Evolutionary conservation across 306 rosid species (phyloP), one percentile per base, ranked within the genome.

Genomic region (Coriaria nepalensis): DNA sequence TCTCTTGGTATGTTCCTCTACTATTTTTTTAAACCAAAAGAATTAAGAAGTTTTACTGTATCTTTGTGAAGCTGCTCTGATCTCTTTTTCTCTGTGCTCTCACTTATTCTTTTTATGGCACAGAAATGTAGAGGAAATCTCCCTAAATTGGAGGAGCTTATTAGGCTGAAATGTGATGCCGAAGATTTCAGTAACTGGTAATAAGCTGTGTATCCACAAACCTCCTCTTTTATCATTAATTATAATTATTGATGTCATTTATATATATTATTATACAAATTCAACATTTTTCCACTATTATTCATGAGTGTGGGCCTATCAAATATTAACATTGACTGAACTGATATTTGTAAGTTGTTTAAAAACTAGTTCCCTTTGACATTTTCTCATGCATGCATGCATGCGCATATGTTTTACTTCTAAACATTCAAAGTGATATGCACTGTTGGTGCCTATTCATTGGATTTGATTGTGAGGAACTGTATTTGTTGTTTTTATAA

Each of bases 101-200:
- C 29, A 42, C 32, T 36, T 64, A 44, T 41, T 8, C 48, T 63
- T 56, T 72, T 59, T 47, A 43, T 68, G 60, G 50, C 62, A 73
- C 81, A 90, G 97, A 72, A 67, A 49, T 75, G 66, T 58, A 60
- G 53, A 32, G 68, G 62, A 66, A 69, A 60, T 60, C 77, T 46
- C 45, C 73, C 72, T 56, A 84, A 75, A 57, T 66, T 84, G 45
- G 67, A 65, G 49, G 59, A 48, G 55, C 83, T 90, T 43, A 44
- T 42, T 49, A 67, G 74, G 66, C 87, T 79, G 43, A 50, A 61
- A 37, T 70, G 73, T 49, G 72, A 70, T 50, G 67, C 76, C 35
- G 73, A 61, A 39, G 61, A 68, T 47, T 84, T 90, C 54, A 60
- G 57, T 70, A 66, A 67, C 40, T 41, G 95, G 97, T 90, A 84